These are phyloP conservation scores for Geranium incanum DNA, from an alignment of 441 rosid species.

Conservation along the genomic window DNA sequence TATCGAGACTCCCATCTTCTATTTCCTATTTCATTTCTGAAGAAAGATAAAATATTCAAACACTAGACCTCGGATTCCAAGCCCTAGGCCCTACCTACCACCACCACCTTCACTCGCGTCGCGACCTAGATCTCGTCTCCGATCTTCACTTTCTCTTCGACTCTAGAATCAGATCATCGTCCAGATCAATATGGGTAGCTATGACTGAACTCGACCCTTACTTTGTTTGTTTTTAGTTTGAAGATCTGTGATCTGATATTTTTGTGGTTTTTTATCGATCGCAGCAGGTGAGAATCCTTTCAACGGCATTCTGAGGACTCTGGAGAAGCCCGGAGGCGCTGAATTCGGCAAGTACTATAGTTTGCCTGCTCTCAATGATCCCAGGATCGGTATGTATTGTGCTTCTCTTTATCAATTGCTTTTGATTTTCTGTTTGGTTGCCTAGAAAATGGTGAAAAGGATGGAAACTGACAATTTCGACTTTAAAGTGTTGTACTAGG, in stretches of 20 bases:
- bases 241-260: not conserved
- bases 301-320: constrained; percentile 38
- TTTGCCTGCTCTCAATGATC: constrained; percentile 52
- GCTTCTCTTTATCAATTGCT: not conserved
- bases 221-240: not conserved
- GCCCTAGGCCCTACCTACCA: constrained; percentile 1
- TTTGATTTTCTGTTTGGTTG: constrained; percentile 12
- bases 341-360: constrained; percentile 49
- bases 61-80: not conserved
- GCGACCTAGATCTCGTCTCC: not conserved
- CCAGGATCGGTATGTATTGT: constrained; percentile 49
- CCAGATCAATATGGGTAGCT: constrained; percentile 3
- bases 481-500: not conserved
- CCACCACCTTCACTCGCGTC: not conserved
- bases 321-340: constrained; percentile 47
- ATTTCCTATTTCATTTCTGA: not conserved
- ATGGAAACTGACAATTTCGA: not conserved
- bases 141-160: constrained; percentile 1
- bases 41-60: not conserved
- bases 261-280: not conserved
- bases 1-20: not conserved
- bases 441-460: constrained; percentile 11
- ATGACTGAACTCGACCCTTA: not conserved
- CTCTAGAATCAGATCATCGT: not conserved
- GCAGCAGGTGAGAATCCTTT: constrained; percentile 49